A percentile compares a stretch with the other conserved stretches of the same genome.
phyloP scores from a whole-genome alignment of 306 rosid genomes.

The Medicago ruthenica region DNA sequence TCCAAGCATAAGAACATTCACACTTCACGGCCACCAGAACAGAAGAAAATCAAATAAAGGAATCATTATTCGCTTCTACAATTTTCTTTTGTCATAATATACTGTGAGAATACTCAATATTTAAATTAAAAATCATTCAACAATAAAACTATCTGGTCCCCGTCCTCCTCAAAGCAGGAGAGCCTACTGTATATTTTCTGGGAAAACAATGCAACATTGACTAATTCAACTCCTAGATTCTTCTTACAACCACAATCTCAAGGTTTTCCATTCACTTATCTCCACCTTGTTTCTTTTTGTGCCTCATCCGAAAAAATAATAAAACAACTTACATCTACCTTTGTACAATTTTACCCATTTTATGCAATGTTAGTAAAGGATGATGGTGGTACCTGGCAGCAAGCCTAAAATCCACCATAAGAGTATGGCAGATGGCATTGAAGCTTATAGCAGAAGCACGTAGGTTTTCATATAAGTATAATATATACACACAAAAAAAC shows the following conservation, averaged over 20 bases:
- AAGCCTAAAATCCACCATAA: not conserved
- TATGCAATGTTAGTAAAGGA: not conserved
- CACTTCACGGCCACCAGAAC: slow-evolving; percentile 22
- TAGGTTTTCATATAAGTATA: not conserved
- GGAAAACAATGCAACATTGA: not conserved
- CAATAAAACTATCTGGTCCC: not conserved
- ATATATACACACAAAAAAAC: not conserved
- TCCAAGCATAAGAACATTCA: slow-evolving; percentile 5
- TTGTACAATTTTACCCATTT: not conserved
- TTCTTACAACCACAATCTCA: slow-evolving; percentile 7
- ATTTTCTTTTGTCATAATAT: not conserved
- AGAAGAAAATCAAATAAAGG: not conserved
- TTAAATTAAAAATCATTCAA: slow-evolving; percentile 4
- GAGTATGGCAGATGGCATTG: not conserved
- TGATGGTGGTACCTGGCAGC: not conserved
- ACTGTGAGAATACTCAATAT: not conserved
- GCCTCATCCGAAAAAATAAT: not conserved
- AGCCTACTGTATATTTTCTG: not conserved
- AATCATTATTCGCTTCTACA: slow-evolving; percentile 4
- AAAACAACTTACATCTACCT: not conserved
- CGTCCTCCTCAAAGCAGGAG: not conserved
- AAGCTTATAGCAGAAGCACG: not conserved
- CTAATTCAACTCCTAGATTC: not conserved
- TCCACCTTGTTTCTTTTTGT: not conserved
- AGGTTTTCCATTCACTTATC: not conserved